Evolutionary conservation across 805 yeast species (phyloP), one percentile per base, ranked within the genome.

Genomic region (Candida ovalis): DNA sequence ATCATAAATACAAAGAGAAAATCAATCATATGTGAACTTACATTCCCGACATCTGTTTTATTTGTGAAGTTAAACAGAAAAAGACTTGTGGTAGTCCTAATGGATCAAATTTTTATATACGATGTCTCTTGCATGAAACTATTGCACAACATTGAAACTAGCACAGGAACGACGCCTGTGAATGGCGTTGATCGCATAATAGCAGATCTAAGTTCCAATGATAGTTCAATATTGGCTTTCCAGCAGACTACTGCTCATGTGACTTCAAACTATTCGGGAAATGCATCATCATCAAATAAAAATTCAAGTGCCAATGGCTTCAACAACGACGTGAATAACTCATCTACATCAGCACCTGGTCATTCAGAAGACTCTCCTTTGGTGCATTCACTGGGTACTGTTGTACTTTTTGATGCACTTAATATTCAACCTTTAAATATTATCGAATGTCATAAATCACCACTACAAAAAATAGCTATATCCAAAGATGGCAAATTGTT

Each of bases 61-160:
- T 80, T 80, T 44, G 84, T 92, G 30, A 81, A 80, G 56, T 76
- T 92, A 69, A 94, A 92, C 66, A 76, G 97, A 39, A 85, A 86
- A 57, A 71, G 97, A 40, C 74, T 92, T 54, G 76, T 88, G 28
- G 94, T 91, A 17, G 80, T 87, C 5, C 71, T 92, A 45, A 74
- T 80, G 43, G 92, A 88, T 51, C 96, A 91, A 66, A 80, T 94
- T 9, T 87, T 82, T 63, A 80, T 92, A 42, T 94, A 92, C 69
- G 97, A 92, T 65, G 84, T 92, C 52, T 81, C 94, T 48, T 88
- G 95, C 64, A 90, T 92, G 84, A 82, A 87, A 59, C 76, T 91
- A 23, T 64, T 92, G 38, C 86, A 82, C 58, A 83, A 85, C 1
- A 76, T 86, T 32, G 89, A 86, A 42, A 77, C 82, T 0, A 60